Conservation (phyloP, 495 filamentous ascomycete genomes). For the Ramalina intermedia region DNA sequence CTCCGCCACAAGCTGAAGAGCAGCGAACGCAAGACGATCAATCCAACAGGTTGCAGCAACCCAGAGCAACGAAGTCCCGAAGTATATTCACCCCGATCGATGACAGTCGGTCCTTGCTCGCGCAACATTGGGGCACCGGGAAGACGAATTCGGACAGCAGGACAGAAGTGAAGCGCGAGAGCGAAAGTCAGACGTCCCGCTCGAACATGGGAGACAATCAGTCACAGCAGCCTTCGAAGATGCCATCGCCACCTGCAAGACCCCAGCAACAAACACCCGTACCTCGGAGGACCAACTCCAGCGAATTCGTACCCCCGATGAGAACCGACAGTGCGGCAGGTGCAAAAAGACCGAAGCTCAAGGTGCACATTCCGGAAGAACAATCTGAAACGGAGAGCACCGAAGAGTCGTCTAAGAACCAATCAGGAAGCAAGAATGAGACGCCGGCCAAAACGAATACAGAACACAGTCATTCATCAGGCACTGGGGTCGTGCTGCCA, state of each 20-base stretch:
- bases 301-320: conserved; percentile 55
- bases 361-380: conserved; percentile 89
- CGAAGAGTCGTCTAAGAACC: conserved; percentile 60
- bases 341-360: conserved; percentile 64
- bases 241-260: conserved; percentile 33
- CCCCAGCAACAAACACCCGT: conserved; percentile 24
- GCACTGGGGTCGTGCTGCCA: conserved; percentile 57
- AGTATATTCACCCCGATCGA: conserved; percentile 98
- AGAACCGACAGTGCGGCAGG: conserved; percentile 55
- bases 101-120: conserved; percentile 75
- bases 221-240: conserved; percentile 17
- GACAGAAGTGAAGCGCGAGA: conserved; percentile 27
- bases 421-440: conserved; percentile 42
- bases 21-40: conserved; percentile 26
- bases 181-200: conserved; percentile 25
- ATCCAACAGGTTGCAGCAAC: conserved; percentile 45
- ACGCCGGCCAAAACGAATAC: conserved; percentile 36
- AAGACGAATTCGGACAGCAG: conserved; percentile 32
- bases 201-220: conserved; percentile 48
- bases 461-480: conserved; percentile 43
- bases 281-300: conserved; percentile 35
- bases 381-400: conserved; percentile 68
- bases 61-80: conserved; percentile 64
- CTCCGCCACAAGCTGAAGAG: conserved; percentile 30
- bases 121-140: conserved; percentile 61